Conservation (phyloP, 176 grass and related monocot genomes). For the Triticum urartu region DNA sequence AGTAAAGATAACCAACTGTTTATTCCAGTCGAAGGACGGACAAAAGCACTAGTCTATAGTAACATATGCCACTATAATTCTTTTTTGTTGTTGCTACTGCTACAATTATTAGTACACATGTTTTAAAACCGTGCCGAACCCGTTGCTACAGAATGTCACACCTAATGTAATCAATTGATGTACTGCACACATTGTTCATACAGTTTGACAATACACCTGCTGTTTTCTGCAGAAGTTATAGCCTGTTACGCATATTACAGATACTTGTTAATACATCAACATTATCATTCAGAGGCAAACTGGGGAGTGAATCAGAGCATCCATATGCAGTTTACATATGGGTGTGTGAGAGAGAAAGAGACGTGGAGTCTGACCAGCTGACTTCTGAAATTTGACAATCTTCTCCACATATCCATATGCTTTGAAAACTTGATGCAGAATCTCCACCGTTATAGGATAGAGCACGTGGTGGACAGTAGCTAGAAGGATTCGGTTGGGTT, state of each 20-base stretch:
- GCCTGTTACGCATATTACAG: background rate
- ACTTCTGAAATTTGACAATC: conserved; percentile 99
- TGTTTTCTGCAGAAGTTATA: conserved; percentile 26
- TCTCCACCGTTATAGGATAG: conserved; percentile 99
- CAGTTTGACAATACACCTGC: background rate
- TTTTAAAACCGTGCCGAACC: background rate
- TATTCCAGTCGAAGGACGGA: background rate
- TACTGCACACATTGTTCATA: background rate
- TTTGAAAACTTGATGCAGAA: conserved; percentile 99
- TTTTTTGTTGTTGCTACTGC: background rate
- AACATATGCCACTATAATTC: background rate
- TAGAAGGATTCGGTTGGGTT: conserved; percentile 98
- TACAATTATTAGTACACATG: background rate
- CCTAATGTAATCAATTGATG: conserved; percentile 11
- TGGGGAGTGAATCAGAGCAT: conserved; percentile 29
- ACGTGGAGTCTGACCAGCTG: conserved; percentile 75
- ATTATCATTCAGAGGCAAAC: conserved; percentile 5
- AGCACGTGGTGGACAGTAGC: conserved; percentile 99
- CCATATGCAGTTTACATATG: conserved; percentile 22
- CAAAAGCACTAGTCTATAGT: background rate
- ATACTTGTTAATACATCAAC: conserved; percentile 22
- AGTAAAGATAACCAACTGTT: background rate
- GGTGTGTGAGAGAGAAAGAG: conserved; percentile 30
- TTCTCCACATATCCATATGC: conserved; percentile 98
- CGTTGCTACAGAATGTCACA: background rate